These are phyloP conservation scores for Hygrocybe coccinea DNA, from an alignment of 768 basidiomycete genomes.

Conservation along the genomic window DNA sequence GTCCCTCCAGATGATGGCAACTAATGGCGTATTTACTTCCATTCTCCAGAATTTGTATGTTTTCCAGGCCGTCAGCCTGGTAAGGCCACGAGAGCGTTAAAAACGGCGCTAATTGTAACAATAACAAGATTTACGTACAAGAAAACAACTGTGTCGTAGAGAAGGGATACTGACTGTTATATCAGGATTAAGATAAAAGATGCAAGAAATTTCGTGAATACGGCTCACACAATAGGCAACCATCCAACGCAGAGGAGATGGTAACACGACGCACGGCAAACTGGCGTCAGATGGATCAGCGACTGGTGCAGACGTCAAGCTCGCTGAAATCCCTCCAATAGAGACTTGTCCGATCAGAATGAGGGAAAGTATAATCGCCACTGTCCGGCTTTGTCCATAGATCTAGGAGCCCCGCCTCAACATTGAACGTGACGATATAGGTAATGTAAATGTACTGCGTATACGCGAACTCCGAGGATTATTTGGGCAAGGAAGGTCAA, in stretches of 20 bases:
- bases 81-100: neutral
- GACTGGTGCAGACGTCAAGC: conserved; percentile 12
- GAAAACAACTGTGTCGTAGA: conserved; percentile 17
- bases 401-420: conserved; percentile 10
- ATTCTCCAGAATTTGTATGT: neutral
- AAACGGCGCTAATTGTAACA: neutral
- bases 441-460: conserved; percentile 13
- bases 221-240: conserved; percentile 21
- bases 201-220: neutral
- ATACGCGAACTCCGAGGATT: conserved; percentile 23
- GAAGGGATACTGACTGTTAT: conserved; percentile 11
- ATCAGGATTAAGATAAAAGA: neutral
- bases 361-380: conserved; percentile 11
- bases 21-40: neutral
- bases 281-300: conserved; percentile 10
- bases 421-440: neutral
- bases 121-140: conserved; percentile 8
- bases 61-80: conserved; percentile 5
- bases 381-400: conserved; percentile 12
- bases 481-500: conserved; percentile 23
- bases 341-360: conserved; percentile 15
- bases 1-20: conserved; percentile 14
- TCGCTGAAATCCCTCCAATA: conserved; percentile 17
- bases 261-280: conserved; percentile 19
- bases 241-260: conserved; percentile 19